Evolutionary conservation across 257 asterid genomes (phyloP).

Genomic region (Cynanchum wilfordii): DNA sequence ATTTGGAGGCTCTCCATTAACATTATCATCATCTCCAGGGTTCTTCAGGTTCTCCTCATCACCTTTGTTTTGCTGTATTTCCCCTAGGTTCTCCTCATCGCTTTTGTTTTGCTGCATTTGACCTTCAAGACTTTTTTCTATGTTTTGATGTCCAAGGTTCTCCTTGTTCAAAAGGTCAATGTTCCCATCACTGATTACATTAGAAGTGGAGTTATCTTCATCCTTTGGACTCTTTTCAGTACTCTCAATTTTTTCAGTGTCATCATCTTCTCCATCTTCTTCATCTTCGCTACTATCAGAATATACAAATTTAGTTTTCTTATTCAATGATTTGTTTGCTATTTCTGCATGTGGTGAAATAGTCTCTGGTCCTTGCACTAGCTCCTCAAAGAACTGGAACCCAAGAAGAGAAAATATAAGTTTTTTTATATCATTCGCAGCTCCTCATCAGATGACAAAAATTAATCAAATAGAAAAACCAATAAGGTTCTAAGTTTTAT

Average conservation of each 20-base stretch:
- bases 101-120: conserved; percentile 28
- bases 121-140: conserved; percentile 35
- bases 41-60: conserved; percentile 30
- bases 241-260: conserved; percentile 22
- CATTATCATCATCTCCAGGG: conserved; percentile 36
- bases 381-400: conserved; percentile 76
- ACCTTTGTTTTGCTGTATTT: conserved; percentile 22
- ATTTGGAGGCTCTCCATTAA: conserved; percentile 49
- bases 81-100: conserved; percentile 20
- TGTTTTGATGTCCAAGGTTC: conserved; percentile 25
- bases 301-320: conserved; percentile 59
- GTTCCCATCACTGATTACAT: conserved; percentile 23
- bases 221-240: conserved; percentile 21
- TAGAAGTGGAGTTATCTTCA: conserved; percentile 22
- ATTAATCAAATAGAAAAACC: not conserved
- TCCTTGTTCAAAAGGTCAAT: conserved; percentile 11
- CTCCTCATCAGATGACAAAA: not conserved
- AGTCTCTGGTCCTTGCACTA: conserved; percentile 50
- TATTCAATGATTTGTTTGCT: conserved; percentile 52
- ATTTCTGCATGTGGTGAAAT: conserved; percentile 30
- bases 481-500: not conserved
- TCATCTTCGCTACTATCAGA: conserved; percentile 59
- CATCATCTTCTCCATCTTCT: conserved; percentile 22
- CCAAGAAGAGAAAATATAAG: conserved; percentile 9
- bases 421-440: not conserved